Conservation (phyloP, 768 basidiomycete species). For the Phaeolepiota aurea region DNA sequence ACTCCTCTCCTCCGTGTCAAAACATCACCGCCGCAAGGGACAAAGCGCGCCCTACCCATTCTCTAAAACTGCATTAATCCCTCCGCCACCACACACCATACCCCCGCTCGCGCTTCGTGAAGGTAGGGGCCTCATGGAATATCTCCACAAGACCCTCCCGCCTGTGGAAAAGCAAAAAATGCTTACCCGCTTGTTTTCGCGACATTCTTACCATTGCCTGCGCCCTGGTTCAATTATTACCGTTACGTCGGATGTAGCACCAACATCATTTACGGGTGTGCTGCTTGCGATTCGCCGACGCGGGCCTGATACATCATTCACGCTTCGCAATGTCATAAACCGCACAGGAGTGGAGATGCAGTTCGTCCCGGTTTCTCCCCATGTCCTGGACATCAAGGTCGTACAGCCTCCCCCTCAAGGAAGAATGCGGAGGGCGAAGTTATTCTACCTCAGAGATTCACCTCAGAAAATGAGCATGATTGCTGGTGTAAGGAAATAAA, state of each 20-base stretch:
- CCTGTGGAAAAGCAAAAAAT: conserved; percentile 63
- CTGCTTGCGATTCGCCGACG: conserved; percentile 76
- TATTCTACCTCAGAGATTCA: conserved; percentile 76
- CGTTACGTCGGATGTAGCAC: conserved; percentile 69
- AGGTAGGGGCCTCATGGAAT: conserved; percentile 76
- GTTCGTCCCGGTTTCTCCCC: conserved; percentile 79
- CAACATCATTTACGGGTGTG: conserved; percentile 82
- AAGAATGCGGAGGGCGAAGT: conserved; percentile 67
- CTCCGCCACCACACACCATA: conserved; percentile 31
- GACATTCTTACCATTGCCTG: conserved; percentile 58
- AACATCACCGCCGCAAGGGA: conserved; percentile 8
- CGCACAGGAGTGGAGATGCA: conserved; percentile 92
- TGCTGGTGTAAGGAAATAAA: conserved; percentile 14
- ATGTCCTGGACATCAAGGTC: conserved; percentile 81
- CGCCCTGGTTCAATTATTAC: conserved; percentile 82
- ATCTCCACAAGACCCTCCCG: conserved; percentile 57
- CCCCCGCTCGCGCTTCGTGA: conserved; percentile 39
- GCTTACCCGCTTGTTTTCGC: conserved; percentile 63
- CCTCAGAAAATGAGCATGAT: conserved; percentile 82
- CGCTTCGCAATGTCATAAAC: conserved; percentile 84
- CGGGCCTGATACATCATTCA: conserved; percentile 83
- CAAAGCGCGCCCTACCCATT: conserved; percentile 51
- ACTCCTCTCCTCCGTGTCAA: conserved; percentile 35
- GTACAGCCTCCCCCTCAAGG: conserved; percentile 55
- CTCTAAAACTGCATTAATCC: conserved; percentile 57